These are phyloP conservation scores for Yamadazyma jaroonii DNA, from an alignment of 1,139 yeast genomes.

Conservation along the genomic window DNA sequence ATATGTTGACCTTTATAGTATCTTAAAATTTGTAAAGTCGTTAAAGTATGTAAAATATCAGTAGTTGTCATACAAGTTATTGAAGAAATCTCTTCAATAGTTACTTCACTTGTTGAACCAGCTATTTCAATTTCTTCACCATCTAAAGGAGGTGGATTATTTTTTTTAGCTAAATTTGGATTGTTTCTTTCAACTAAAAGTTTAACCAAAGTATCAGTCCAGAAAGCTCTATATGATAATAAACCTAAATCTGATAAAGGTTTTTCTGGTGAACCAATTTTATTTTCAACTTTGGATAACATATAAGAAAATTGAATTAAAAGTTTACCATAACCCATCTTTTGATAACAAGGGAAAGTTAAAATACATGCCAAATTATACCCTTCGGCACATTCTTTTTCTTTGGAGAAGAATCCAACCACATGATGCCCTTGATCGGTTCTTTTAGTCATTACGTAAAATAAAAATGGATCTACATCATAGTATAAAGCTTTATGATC, in stretches of 20 bases:
- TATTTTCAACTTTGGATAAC: conserved; percentile 80
- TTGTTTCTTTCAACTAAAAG: conserved; percentile 62
- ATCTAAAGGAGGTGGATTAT: conserved; percentile 28
- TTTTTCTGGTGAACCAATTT: conserved; percentile 95
- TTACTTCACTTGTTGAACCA: conserved; percentile 53
- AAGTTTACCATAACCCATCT: conserved; percentile 89
- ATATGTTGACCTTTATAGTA: conserved; percentile 97
- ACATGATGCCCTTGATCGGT: conserved; percentile 91
- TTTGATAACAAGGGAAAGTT: conserved; percentile 93
- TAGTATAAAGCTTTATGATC: conserved; percentile 95
- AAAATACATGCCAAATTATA: conserved; percentile 96
- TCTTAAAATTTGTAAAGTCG: conserved; percentile 83
- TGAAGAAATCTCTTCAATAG: conserved; percentile 88
- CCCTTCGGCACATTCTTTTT: conserved; percentile 93
- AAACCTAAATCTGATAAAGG: conserved; percentile 94
- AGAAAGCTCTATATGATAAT: conserved; percentile 88
- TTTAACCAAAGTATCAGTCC: conserved; percentile 89
- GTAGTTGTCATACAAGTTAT: conserved; percentile 94
- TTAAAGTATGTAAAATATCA: conserved; percentile 89
- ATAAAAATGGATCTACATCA: conserved; percentile 95
- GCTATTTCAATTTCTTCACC: conserved; percentile 14
- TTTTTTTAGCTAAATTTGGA: conserved; percentile 38
- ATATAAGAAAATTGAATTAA: conserved; percentile 92
- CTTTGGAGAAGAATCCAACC: conserved; percentile 95
- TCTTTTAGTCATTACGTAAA: conserved; percentile 89